These are phyloP conservation scores for Auriscalpium orientale DNA, from an alignment of 768 basidiomycete species.

Conservation along the genomic window DNA sequence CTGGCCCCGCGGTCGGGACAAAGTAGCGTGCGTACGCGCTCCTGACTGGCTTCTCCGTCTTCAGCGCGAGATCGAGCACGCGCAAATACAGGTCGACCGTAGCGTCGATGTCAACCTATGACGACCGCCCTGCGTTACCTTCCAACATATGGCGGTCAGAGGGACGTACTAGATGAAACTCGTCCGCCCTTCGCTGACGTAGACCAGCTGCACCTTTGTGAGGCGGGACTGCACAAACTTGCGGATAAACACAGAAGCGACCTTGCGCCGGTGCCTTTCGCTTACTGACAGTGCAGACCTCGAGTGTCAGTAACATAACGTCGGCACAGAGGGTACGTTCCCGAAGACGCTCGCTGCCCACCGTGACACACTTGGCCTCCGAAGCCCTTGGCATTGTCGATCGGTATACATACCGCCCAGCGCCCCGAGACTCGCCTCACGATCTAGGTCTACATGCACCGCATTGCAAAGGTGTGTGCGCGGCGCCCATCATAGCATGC, in stretches of 20 bases:
- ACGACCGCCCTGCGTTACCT: not conserved
- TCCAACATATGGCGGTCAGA: not conserved
- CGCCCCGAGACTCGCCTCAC: too few species aligned
- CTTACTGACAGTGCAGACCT: too few species aligned
- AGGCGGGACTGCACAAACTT: not conserved
- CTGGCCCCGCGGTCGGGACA: not conserved
- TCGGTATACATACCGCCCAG: too few species aligned
- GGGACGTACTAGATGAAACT: constrained; percentile 4
- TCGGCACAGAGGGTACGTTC: too few species aligned
- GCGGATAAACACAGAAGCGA: constrained; percentile 1
- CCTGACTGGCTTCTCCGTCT: not conserved
- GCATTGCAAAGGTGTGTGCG: too few species aligned
- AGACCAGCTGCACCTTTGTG: not conserved
- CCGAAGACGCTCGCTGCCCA: too few species aligned
- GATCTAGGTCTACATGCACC: too few species aligned
- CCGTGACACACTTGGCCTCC: too few species aligned
- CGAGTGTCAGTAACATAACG: too few species aligned
- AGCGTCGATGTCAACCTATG: constrained; percentile 4
- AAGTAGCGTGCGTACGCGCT: constrained; percentile 11
- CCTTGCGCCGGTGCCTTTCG: not conserved
- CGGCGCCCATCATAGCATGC: too few species aligned
- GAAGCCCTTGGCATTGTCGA: too few species aligned
- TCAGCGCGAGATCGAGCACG: constrained; percentile 1
- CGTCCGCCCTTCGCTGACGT: constrained; percentile 5
- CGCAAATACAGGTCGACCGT: not conserved